These are phyloP conservation scores for Fusarium newnesense DNA, from an alignment of 2,329 filamentous ascomycete species.

Conservation along the genomic window DNA sequence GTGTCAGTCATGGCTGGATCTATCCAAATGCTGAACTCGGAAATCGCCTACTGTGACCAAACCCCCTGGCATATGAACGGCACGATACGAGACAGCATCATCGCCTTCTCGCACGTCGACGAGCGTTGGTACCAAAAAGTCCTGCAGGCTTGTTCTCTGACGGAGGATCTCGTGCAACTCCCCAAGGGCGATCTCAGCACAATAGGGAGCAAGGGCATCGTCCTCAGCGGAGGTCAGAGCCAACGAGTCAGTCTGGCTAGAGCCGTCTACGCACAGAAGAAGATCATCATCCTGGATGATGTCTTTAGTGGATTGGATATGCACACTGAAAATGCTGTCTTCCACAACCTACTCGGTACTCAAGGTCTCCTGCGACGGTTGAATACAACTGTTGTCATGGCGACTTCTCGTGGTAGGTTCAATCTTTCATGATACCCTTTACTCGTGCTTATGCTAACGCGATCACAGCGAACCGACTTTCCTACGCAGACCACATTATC, in stretches of 20 bases:
- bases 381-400: conserved; percentile 16
- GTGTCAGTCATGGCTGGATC: conserved; percentile 14
- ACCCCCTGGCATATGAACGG: conserved; percentile 45
- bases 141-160: conserved; percentile 36
- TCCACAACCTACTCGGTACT: conserved; percentile 38
- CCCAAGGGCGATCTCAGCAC: conserved; percentile 47
- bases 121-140: conserved; percentile 45
- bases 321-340: conserved; percentile 39
- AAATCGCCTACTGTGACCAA: conserved; percentile 42
- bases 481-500: conserved; percentile 30
- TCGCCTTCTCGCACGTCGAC: conserved; percentile 42
- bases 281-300: conserved; percentile 45
- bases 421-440: too few relatives aligned
- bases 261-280: conserved; percentile 44
- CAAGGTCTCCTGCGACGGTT: conserved; percentile 37
- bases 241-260: conserved; percentile 47
- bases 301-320: conserved; percentile 48
- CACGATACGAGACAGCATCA: conserved; percentile 48
- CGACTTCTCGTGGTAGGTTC: conserved; percentile 23
- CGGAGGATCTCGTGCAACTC: conserved; percentile 42
- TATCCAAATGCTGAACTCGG: neutral
- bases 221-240: conserved; percentile 52
- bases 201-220: conserved; percentile 51
- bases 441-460: neutral
- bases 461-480: conserved; percentile 13